Base-by-base conservation (phyloP, 129 eudicot genomes). In the Pittosporum tobira region DNA sequence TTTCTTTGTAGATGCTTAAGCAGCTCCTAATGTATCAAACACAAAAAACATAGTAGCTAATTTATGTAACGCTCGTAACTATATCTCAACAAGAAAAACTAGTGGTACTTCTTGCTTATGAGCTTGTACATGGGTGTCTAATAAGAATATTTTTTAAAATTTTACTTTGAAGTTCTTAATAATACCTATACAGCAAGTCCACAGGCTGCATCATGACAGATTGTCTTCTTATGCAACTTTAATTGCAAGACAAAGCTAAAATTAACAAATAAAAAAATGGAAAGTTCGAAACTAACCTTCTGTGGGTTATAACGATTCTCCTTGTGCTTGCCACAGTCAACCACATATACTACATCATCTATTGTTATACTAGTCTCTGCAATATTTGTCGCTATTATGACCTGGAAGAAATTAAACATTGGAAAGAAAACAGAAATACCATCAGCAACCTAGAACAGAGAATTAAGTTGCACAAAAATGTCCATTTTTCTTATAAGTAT, bases 311-410 rank as follows among this genome's bases (percentile, higher is more conserved):
- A 90, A 55, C 98, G 98, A 62, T 83, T 86, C 77, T 90, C 98
- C 83, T 90, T 90, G 64, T 90, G 98, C 68, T 78, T 90, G 51
- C 98, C 98, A 40, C 85, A 73, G 81, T 90, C 98, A 10, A 90
- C 76, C 68, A 90, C 98, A 80, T 83, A 90, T 23, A 90, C 98
- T 36, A 90, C 95, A 72, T 90, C 98, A 70, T 90, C 98, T 65
- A 90, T 90, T 13, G 98, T 90, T 71, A 90, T 82, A 72, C 98
- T 90, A 65, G 98, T 90, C 75, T 90, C 98, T 67, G 98, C 98
- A 78, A 90, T 86, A 80, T 90, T 90, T 75, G 98, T 90, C 20
- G 98, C 95, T 26, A 90, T 62, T 57, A 90, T 90, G 63, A 90
- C 88, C 98, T 90, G 87, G 46, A 43, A 61, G 9, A 61, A 43